These are phyloP conservation scores for Fusarium transvaalense DNA, from an alignment of 2,329 filamentous ascomycete genomes.

Conservation along the genomic window DNA sequence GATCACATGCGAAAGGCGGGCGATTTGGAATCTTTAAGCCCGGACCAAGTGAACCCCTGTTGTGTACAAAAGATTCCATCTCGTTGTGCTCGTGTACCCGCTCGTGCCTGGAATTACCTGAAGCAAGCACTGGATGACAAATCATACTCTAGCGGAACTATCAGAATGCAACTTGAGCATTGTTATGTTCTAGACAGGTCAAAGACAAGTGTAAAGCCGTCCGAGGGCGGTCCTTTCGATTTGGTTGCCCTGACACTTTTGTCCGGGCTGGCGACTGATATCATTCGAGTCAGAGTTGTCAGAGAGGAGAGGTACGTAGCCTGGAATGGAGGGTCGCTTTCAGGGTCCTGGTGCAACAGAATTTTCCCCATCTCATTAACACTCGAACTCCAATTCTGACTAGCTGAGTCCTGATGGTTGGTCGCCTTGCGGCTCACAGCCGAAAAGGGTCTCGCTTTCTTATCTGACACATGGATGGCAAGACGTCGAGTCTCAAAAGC, in stretches of 20 bases:
- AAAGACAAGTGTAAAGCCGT: not conserved
- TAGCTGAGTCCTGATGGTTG: slow-evolving; percentile 33
- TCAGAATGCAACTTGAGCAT: not conserved
- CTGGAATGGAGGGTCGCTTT: slow-evolving; percentile 24
- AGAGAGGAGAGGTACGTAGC: slow-evolving; percentile 3
- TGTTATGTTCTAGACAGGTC: not conserved
- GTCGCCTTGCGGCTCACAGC: slow-evolving; percentile 24
- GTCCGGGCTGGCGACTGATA: slow-evolving; percentile 19
- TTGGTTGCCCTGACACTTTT: not conserved
- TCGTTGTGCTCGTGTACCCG: slow-evolving; percentile 7
- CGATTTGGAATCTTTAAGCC: slow-evolving; percentile 38
- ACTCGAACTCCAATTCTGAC: slow-evolving; percentile 17
- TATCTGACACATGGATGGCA: slow-evolving; percentile 16
- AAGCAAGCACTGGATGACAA: slow-evolving; percentile 20
- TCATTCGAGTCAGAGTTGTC: slow-evolving; percentile 7
- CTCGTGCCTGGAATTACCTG: not conserved
- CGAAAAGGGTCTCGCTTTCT: slow-evolving; percentile 18
- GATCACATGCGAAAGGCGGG: slow-evolving; percentile 20
- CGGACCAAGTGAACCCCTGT: slow-evolving; percentile 15
- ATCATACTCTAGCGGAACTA: not conserved
- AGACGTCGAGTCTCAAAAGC: too few species aligned
- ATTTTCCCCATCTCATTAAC: slow-evolving; percentile 19
- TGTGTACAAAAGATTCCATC: slow-evolving; percentile 31
- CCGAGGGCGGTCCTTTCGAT: not conserved
- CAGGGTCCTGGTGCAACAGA: slow-evolving; percentile 33